Base-by-base conservation (phyloP, 2,329 filamentous ascomycete species). In the Phoma sp. region DNA sequence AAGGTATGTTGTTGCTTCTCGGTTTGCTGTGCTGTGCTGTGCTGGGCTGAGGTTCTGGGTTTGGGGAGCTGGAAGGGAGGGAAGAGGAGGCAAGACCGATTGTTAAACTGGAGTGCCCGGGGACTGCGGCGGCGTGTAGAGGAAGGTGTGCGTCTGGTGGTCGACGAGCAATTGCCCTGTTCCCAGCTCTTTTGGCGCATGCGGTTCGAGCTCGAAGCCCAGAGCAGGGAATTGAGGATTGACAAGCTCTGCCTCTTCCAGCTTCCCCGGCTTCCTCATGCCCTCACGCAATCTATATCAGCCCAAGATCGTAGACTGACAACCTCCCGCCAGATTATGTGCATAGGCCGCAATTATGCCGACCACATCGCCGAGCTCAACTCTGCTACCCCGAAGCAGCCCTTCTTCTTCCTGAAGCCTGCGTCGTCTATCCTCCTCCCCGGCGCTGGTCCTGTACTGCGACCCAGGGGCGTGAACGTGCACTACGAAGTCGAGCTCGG, bases 351-450 rank as follows among this genome's bases (percentile, higher is more conserved):
- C 68, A 96, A 99, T 82, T 99, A 97, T 83, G 93, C 93, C 90
- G 95, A 96, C 76, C 95, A 99, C 78, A 89, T 98, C 72, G 86
- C 89, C 60, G 95, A 99, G 80, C 85, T 99, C 65, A 92, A 92
- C 77, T 96, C 89, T 77, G 82, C 83, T 57, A 86, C 87, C 62
- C 95, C 95, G 45, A 96, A 95, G 76, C 92, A 97, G 77, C 95
- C 95, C 24, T 98, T 99, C 80, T 99, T 97, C 87, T 99, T 99
- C 83, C 85, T 98, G 66, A 99, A 99, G 83, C 95, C 95, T 1
- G 80, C 93, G 0, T 91, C 89, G 36, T 90, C 92, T 3, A 90
- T 99, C 65, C 84, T 98, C 4, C 82, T 89, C 22, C 91, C 91
- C 0, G 84, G 86, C 25, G 84, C 86, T 52, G 93, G 93, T 0